Evolutionary conservation across 805 yeast species (phyloP), one percentile per base, ranked within the genome.

Genomic region (Kodamaea nitidulidarum): DNA sequence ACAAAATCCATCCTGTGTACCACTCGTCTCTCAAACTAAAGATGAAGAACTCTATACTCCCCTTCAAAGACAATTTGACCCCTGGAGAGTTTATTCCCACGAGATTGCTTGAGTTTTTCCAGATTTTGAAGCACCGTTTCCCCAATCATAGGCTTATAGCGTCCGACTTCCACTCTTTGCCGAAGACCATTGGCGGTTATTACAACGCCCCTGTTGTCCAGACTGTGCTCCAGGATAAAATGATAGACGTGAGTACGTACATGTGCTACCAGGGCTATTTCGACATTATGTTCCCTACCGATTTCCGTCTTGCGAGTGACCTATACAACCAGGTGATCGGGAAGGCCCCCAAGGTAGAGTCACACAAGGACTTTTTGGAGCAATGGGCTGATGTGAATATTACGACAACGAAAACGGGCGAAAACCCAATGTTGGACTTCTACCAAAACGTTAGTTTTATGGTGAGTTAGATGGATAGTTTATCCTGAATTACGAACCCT

Each of bases 261-360:
- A 81, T 87, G 90, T 82, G 76, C n/a, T 73, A 81, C 28, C 95
- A 85, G 55, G 96, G 95, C 0, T 83, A 73, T 52, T 87, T 85
- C 55, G 95, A 87, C 58, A 86, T 87, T 36, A 78, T 85, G 82
- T 87, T 87, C 53, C 86, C 95, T 7, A 87, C 95, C 0, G 84
- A 87, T 52, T 88, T 87, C 57, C 61, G 63, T 6, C 63, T 79
- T 7, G 77, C 80, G 3, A 68, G 75, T 29, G 82, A 80, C 35
- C 44, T 86, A 43, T 88, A 87, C 54, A 64, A 67, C 12, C 74
- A 75, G 44, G 75, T 84, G 11, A 74, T 81, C 15, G 88, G 88
- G 0, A 81, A 76, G 49, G 56, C 71, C 2, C 71, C 81, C 11
- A 63, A 61, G 38, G 73, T 75, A 0, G 67, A 75, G 30, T 60